Conservation (phyloP, 768 basidiomycete species). For the Boletus insuetus region DNA sequence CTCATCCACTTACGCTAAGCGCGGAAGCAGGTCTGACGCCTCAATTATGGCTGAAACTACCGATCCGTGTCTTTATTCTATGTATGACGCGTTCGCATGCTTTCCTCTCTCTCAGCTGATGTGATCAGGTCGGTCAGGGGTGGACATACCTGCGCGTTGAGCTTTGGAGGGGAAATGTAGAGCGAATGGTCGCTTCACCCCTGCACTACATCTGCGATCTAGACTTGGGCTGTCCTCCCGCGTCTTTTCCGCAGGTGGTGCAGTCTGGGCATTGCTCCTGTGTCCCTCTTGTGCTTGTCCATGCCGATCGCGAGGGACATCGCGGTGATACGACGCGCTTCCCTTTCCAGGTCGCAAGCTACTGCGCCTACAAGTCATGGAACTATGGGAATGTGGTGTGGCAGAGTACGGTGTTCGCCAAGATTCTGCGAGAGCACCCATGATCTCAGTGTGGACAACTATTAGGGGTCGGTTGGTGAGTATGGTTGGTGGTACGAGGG, state of each 20-base stretch:
- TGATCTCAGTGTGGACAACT: background rate
- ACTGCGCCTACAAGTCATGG: too few species aligned
- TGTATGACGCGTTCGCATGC: background rate
- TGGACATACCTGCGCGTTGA: background rate
- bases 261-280: too few species aligned
- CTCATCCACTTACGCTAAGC: background rate
- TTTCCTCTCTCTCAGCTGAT: background rate
- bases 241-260: background rate
- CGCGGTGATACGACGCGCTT: rapidly evolving
- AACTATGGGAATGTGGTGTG: too few species aligned
- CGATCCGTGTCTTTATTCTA: background rate
- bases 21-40: background rate
- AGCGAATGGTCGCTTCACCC: too few species aligned
- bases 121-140: too few species aligned
- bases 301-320: background rate
- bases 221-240: too few species aligned
- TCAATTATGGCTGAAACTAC: background rate
- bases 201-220: too few species aligned
- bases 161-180: too few species aligned
- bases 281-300: too few species aligned
- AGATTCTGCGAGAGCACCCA: background rate
- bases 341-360: background rate
- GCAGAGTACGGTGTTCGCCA: background rate
- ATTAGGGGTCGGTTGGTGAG: too few species aligned
- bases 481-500: too few species aligned